Evolutionary conservation across 2,329 filamentous ascomycete genomes (phyloP).

Genomic region (Mariannaea elegans): DNA sequence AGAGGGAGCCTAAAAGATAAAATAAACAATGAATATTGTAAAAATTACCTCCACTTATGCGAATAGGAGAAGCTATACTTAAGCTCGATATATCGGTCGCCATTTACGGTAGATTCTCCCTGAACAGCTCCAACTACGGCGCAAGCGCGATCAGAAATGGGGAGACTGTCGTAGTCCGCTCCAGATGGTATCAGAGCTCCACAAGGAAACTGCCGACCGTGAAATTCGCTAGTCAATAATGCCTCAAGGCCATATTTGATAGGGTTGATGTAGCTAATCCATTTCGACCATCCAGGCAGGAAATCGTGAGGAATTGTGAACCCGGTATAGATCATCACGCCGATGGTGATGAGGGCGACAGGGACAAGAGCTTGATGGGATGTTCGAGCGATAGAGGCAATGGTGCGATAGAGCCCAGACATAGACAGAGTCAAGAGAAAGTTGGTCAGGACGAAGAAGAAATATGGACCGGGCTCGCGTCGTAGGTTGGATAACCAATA

Average conservation of each 20-base stretch:
- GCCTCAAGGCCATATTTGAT: constrained; percentile 72
- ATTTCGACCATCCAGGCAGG: constrained; percentile 71
- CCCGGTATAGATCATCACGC: constrained; percentile 52
- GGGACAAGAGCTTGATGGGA: constrained; percentile 47
- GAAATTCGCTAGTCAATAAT: constrained; percentile 72
- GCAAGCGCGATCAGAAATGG: neutral
- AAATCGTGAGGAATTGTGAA: constrained; percentile 50
- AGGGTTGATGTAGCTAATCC: constrained; percentile 72
- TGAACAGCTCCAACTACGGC: neutral
- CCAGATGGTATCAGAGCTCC: neutral
- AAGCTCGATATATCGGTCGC: constrained; percentile 2
- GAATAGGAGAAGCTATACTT: neutral
- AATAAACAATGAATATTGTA: neutral
- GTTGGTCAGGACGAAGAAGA: constrained; percentile 53
- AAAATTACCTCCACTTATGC: constrained; percentile 8
- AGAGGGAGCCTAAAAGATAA: neutral
- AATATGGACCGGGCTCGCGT: constrained; percentile 54
- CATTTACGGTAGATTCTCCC: neutral
- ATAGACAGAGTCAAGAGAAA: constrained; percentile 65
- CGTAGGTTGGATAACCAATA: constrained; percentile 57
- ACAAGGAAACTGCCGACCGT: constrained; percentile 21
- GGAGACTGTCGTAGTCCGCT: neutral
- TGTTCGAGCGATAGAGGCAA: constrained; percentile 29
- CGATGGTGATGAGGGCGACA: constrained; percentile 43
- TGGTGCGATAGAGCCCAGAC: constrained; percentile 67